These are phyloP conservation scores for Apiotrichum akiyoshidainum DNA, from an alignment of 1,284 basidiomycete species.

Conservation along the genomic window DNA sequence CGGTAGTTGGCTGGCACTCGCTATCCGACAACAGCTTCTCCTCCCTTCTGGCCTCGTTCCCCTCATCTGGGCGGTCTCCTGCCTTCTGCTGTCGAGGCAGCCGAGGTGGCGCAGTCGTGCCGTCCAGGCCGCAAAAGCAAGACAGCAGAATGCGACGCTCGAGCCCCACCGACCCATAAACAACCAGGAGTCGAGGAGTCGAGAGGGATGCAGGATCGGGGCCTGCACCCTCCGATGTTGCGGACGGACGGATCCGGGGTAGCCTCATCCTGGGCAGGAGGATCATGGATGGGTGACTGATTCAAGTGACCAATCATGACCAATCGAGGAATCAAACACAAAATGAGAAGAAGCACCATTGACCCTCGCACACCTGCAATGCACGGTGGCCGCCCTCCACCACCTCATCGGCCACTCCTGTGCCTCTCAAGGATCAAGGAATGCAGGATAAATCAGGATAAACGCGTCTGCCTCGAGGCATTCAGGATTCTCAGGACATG, in stretches of 20 bases:
- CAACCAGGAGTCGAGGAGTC: too few species aligned
- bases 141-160: too few species aligned
- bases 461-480: slow-evolving; percentile 3
- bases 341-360: slow-evolving; percentile 2
- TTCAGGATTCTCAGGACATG: neutral
- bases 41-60: too few species aligned
- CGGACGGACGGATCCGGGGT: slow-evolving; percentile 2
- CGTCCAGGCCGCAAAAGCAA: neutral
- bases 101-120: neutral
- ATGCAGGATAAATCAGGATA: neutral
- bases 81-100: neutral
- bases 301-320: slow-evolving; percentile 2
- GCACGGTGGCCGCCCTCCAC: too few species aligned
- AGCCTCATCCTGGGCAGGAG: neutral
- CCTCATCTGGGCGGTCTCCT: neutral
- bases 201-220: too few species aligned
- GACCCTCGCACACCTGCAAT: neutral
- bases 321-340: neutral
- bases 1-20: neutral
- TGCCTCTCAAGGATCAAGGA: neutral
- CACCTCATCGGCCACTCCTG: neutral
- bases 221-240: neutral
- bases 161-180: too few species aligned
- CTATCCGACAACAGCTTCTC: neutral
- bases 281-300: neutral